Percentiles rank a stretch among this genome's conserved stretches.
phyloP scores from a whole-genome alignment of 2,329 filamentous ascomycete species.

The Hymenoscyphus linearis region DNA sequence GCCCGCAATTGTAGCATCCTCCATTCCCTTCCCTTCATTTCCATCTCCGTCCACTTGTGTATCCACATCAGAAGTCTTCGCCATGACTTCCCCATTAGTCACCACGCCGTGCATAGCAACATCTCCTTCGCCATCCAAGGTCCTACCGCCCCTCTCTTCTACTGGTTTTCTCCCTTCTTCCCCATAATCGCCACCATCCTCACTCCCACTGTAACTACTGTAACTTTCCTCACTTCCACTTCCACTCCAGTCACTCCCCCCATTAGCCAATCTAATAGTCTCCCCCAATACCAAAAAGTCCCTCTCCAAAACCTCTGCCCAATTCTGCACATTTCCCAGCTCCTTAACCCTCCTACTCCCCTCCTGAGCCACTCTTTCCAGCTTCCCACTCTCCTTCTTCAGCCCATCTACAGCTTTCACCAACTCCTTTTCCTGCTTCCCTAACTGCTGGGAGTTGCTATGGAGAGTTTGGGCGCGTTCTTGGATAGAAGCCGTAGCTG shows the following conservation, averaged over 20 bases:
- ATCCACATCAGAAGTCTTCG: neutral
- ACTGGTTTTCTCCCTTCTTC: conserved; percentile 1
- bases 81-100: neutral
- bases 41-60: neutral
- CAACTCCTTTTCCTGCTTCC: conserved; percentile 63
- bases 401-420: conserved; percentile 53
- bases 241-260: conserved; percentile 21
- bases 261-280: conserved; percentile 52
- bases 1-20: conserved; percentile 7
- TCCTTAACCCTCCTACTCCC: conserved; percentile 66
- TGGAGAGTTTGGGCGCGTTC: conserved; percentile 66
- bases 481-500: conserved; percentile 63
- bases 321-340: conserved; percentile 78
- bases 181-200: conserved; percentile 2
- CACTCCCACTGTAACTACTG: conserved; percentile 16
- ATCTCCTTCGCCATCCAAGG: conserved; percentile 15
- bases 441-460: conserved; percentile 59
- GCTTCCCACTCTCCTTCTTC: conserved; percentile 58
- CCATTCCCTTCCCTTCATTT: conserved; percentile 16
- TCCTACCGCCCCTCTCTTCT: conserved; percentile 3
- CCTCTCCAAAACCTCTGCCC: conserved; percentile 74
- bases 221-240: conserved; percentile 31
- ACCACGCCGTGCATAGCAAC: conserved; percentile 15
- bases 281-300: conserved; percentile 61
- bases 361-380: conserved; percentile 57